These are phyloP conservation scores for Pseudohyphozyma bogoriensis DNA, from an alignment of 768 basidiomycete genomes.

Conservation along the genomic window DNA sequence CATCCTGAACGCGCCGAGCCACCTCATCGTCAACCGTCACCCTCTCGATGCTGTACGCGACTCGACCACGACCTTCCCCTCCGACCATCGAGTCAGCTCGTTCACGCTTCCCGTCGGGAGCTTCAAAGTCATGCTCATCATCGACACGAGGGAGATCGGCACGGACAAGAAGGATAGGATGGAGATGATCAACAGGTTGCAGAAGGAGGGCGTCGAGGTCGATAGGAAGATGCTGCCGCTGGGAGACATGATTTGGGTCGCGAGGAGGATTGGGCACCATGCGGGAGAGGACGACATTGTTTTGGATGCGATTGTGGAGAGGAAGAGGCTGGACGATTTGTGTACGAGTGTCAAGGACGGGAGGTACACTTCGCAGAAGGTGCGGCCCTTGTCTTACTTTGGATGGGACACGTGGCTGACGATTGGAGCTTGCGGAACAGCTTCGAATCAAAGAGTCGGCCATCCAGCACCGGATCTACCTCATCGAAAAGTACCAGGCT, in stretches of 20 bases:
- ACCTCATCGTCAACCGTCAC: constrained; percentile 15
- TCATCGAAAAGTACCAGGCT: constrained; percentile 39
- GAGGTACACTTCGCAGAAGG: constrained; percentile 40
- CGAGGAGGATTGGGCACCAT: constrained; percentile 26
- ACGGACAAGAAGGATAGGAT: constrained; percentile 33
- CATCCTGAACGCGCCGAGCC: background rate
- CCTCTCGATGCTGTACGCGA: constrained; percentile 25
- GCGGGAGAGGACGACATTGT: constrained; percentile 39
- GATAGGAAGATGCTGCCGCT: constrained; percentile 39
- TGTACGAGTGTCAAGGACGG: constrained; percentile 39
- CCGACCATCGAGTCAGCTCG: constrained; percentile 25
- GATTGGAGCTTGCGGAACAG: no score
- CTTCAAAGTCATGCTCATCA: constrained; percentile 40
- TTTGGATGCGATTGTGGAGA: constrained; percentile 42
- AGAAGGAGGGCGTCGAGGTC: constrained; percentile 35
- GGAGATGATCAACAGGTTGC: constrained; percentile 34
- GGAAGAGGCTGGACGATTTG: constrained; percentile 43
- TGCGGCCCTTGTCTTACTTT: constrained; percentile 15
- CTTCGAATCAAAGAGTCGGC: constrained; percentile 38
- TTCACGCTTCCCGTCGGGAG: constrained; percentile 36
- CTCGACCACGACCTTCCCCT: background rate
- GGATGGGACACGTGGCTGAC: background rate
- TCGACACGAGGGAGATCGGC: constrained; percentile 40
- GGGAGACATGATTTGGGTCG: constrained; percentile 44
- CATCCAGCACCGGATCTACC: constrained; percentile 39